phyloP scores from a whole-genome alignment of 805 yeast species.

The Barnettozyma sucrosica region DNA sequence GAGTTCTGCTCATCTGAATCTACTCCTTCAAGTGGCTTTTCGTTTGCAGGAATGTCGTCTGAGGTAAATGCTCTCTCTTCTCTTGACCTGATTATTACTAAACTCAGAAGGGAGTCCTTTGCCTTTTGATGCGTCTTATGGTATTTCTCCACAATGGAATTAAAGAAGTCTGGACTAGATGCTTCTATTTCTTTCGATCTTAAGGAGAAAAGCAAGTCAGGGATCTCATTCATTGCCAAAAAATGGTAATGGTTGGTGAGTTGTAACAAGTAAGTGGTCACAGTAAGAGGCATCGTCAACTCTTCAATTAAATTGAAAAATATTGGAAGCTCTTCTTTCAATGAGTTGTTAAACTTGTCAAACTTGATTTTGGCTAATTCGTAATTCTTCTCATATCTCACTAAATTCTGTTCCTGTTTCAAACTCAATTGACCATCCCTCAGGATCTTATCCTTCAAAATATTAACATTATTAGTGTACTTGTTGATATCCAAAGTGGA shows the following conservation, averaged over 20 bases:
- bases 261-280: slow-evolving; percentile 34
- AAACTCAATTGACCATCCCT: slow-evolving; percentile 25
- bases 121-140: slow-evolving; percentile 2
- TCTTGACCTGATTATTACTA: slow-evolving; percentile 9
- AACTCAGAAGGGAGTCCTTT: slow-evolving; percentile 1
- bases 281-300: slow-evolving; percentile 26
- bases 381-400: slow-evolving; percentile 27
- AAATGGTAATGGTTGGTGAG: slow-evolving; percentile 33
- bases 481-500: slow-evolving; percentile 36
- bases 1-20: slow-evolving; percentile 7
- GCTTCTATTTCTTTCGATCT: slow-evolving; percentile 10
- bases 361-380: slow-evolving; percentile 32
- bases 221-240: slow-evolving; percentile 11
- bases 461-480: slow-evolving; percentile 22
- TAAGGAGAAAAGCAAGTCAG: slow-evolving; percentile 9
- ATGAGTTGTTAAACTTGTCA: slow-evolving; percentile 30
- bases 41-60: neutral
- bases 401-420: slow-evolving; percentile 33
- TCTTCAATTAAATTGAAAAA: slow-evolving; percentile 32
- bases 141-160: slow-evolving; percentile 6
- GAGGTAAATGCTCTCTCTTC: slow-evolving; percentile 2
- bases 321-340: slow-evolving; percentile 43
- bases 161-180: slow-evolving; percentile 3
- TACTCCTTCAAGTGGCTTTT: neutral
- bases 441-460: slow-evolving; percentile 23